A percentile compares a stretch with the other conserved stretches of the same genome.
These are phyloP conservation scores for Hysterium pulicare DNA, from an alignment of 2,329 filamentous ascomycete species.

Conservation along the genomic window DNA sequence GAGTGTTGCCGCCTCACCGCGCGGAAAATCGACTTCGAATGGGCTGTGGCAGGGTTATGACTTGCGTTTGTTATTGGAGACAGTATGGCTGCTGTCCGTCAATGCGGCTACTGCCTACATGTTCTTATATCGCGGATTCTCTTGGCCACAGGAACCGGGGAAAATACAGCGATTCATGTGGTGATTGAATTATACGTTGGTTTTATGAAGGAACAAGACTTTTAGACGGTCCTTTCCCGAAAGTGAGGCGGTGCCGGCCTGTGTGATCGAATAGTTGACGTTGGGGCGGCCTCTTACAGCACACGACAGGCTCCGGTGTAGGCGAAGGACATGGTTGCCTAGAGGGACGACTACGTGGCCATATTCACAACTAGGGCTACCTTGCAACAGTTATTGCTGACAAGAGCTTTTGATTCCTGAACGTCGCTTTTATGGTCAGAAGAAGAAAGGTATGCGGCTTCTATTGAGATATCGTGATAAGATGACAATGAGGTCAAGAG, in stretches of 20 bases:
- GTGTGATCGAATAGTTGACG: neutral
- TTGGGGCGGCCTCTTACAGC: conserved; percentile 9
- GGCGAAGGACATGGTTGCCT: conserved; percentile 1
- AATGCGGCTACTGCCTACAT: conserved; percentile 67
- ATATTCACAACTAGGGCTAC: neutral
- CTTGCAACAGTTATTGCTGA: too few species aligned
- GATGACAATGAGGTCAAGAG: too few species aligned
- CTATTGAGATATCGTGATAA: too few species aligned
- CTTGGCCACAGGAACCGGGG: conserved; percentile 62
- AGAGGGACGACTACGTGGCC: neutral
- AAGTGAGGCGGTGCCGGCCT: too few species aligned
- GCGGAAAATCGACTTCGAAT: neutral
- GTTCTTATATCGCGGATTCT: conserved; percentile 66
- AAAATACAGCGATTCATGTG: conserved; percentile 77
- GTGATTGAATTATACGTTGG: conserved; percentile 57
- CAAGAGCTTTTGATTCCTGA: too few species aligned
- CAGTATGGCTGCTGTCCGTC: conserved; percentile 63
- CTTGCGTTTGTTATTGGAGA: conserved; percentile 57
- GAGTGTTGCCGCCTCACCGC: conserved; percentile 23
- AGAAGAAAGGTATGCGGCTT: too few species aligned
- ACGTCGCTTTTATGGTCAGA: too few species aligned
- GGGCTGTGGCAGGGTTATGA: conserved; percentile 26
- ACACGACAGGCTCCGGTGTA: neutral
- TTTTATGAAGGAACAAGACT: conserved; percentile 59
- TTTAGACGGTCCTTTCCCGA: neutral